A percentile compares a stretch with the other conserved stretches of the same genome.
Conservation (phyloP, 2,329 filamentous ascomycete species). For the Chaetomium sp. region DNA sequence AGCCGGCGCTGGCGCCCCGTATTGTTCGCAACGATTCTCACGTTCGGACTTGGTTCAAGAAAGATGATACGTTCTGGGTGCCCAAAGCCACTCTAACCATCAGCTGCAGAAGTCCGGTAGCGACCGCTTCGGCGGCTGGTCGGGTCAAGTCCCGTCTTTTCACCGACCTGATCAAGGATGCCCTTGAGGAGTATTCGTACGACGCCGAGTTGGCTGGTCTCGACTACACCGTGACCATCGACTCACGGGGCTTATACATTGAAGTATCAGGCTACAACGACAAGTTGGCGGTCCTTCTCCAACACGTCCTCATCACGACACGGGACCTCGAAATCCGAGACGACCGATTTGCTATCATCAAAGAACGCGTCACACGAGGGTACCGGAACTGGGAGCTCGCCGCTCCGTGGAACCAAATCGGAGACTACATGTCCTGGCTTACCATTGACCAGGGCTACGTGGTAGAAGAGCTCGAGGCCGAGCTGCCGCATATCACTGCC, state of each 20-base stretch:
- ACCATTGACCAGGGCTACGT: conserved; percentile 70
- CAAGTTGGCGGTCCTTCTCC: conserved; percentile 82
- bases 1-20: conserved; percentile 66
- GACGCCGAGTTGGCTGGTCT: conserved; percentile 90
- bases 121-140: conserved; percentile 72
- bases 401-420: conserved; percentile 83
- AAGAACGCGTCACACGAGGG: conserved; percentile 69
- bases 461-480: conserved; percentile 71
- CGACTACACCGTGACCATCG: conserved; percentile 70
- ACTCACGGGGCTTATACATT: conserved; percentile 67
- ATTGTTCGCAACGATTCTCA: conserved; percentile 78
- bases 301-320: conserved; percentile 81
- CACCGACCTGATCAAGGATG: conserved; percentile 80
- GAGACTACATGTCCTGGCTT: conserved; percentile 75
- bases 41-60: conserved; percentile 91
- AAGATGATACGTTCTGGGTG: conserved; percentile 97
- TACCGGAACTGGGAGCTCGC: conserved; percentile 84
- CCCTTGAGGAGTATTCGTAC: conserved; percentile 87
- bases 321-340: conserved; percentile 75
- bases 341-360: conserved; percentile 87
- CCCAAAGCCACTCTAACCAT: conserved; percentile 86
- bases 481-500: conserved; percentile 66
- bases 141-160: conserved; percentile 73
- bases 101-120: conserved; percentile 70
- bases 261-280: conserved; percentile 90